Percentiles rank a stretch among this genome's conserved stretches.
These are phyloP conservation scores for Sphaerulina vaccinii DNA, from an alignment of 2,329 filamentous ascomycete genomes.

Conservation along the genomic window DNA sequence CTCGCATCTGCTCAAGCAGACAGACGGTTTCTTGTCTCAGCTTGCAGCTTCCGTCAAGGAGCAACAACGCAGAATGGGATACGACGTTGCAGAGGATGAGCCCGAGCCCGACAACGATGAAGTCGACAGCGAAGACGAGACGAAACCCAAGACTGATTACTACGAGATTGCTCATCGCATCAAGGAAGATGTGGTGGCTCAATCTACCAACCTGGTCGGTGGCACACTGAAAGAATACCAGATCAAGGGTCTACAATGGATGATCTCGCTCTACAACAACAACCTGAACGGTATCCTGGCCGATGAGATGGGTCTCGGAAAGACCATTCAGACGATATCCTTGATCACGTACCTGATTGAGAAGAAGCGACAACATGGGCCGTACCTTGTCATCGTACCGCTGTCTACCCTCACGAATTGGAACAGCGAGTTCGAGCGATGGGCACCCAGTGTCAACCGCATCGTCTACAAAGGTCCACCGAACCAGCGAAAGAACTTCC, in stretches of 20 bases:
- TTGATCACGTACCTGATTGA: constrained; percentile 97
- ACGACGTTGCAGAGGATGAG: constrained; percentile 51
- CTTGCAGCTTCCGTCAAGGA: constrained; percentile 91
- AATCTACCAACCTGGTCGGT: constrained; percentile 84
- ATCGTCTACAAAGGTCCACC: constrained; percentile 98
- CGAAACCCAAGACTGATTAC: constrained; percentile 86
- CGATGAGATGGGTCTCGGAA: constrained; percentile 99
- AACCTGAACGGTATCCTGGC: constrained; percentile 98
- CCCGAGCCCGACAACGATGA: constrained; percentile 68
- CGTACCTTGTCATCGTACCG: constrained; percentile 94
- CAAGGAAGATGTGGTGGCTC: constrained; percentile 83
- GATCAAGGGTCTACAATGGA: constrained; percentile 98
- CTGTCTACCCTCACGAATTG: constrained; percentile 97
- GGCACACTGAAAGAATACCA: constrained; percentile 96
- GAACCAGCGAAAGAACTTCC: constrained; percentile 79
- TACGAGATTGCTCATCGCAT: constrained; percentile 96
- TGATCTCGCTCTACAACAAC: constrained; percentile 99
- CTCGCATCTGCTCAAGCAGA: constrained; percentile 92
- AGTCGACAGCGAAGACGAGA: constrained; percentile 66
- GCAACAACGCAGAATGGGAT: constrained; percentile 80
- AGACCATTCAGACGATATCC: constrained; percentile 98
- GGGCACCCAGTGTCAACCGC: constrained; percentile 82
- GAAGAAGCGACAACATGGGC: constrained; percentile 85
- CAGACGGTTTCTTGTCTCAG: constrained; percentile 94
- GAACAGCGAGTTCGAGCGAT: constrained; percentile 98